Conservation (phyloP, 1,284 basidiomycete genomes). For the Cryptococcus deneoformans region DNA sequence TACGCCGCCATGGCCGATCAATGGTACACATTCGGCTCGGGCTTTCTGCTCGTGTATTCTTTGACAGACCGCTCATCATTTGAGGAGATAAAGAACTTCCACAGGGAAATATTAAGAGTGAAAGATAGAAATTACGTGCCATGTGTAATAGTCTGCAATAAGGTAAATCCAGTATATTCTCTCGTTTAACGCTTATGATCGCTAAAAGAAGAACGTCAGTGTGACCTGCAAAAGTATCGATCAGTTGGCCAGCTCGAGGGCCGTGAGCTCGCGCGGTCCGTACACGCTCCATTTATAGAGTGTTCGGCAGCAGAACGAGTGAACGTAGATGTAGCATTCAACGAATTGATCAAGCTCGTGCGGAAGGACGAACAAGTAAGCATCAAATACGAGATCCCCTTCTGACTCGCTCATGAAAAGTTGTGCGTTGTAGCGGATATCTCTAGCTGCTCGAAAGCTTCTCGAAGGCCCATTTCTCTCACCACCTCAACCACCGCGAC, state of each 20-base stretch:
- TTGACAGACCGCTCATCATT: conserved; percentile 57
- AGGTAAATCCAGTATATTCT: conserved; percentile 17
- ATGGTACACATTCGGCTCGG: conserved; percentile 58
- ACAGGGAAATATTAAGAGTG: conserved; percentile 54
- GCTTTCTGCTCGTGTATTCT: conserved; percentile 58
- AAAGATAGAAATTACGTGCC: conserved; percentile 57
- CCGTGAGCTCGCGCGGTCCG: conserved; percentile 52
- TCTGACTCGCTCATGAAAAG: neutral
- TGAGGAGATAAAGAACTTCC: conserved; percentile 54
- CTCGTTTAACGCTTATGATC: neutral
- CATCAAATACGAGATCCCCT: neutral
- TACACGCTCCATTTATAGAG: conserved; percentile 56
- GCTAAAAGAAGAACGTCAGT: conserved; percentile 35
- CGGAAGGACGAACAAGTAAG: conserved; percentile 53
- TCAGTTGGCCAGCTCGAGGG: conserved; percentile 54
- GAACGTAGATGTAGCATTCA: conserved; percentile 58
- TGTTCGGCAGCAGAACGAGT: conserved; percentile 57
- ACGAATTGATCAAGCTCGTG: conserved; percentile 55
- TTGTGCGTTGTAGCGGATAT: neutral
- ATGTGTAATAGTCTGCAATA: conserved; percentile 54
- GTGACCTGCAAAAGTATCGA: conserved; percentile 55
- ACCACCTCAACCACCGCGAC: neutral
- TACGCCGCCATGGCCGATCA: conserved; percentile 56
- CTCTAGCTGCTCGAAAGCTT: conserved; percentile 6
- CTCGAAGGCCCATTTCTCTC: conserved; percentile 7